Percentiles rank a stretch among this genome's conserved stretches.
Conservation (phyloP, 2,329 filamentous ascomycete genomes). For the Calonectria honghensis region DNA sequence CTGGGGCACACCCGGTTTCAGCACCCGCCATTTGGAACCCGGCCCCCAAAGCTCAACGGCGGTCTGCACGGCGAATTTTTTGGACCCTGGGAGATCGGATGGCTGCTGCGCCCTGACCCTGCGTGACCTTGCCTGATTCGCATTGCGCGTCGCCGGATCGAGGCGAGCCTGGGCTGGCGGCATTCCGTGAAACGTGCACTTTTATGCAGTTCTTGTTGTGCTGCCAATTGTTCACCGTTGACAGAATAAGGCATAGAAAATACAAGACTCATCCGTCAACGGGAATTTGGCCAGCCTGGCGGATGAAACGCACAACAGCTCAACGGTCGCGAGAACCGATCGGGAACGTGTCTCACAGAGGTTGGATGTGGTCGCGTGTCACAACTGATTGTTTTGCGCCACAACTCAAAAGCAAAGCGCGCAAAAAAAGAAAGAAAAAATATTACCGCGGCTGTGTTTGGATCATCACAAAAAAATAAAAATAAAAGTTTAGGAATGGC, state of each 20-base stretch:
- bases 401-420: not conserved
- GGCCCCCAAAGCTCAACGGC: not conserved
- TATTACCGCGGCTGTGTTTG: not conserved
- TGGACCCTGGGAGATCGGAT: not conserved
- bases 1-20: slow-evolving; percentile 40
- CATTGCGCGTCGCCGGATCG: slow-evolving; percentile 3
- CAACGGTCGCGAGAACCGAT: not conserved
- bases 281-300: not conserved
- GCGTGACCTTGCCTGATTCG: slow-evolving; percentile 10
- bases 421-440: not conserved
- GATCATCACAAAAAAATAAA: not conserved
- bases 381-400: not conserved
- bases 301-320: not conserved
- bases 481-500: not conserved
- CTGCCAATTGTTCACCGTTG: not conserved
- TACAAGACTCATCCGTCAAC: not conserved
- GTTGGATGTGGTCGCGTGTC: not conserved
- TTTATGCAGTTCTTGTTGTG: not conserved
- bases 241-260: not conserved
- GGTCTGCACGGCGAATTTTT: not conserved
- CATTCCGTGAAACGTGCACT: not conserved
- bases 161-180: not conserved
- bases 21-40: slow-evolving; percentile 17
- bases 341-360: not conserved
- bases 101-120: slow-evolving; percentile 15